A percentile compares a stretch with the other conserved stretches of the same genome.
phyloP scores from a whole-genome alignment of 805 yeast genomes.

The Candida odintsovae region DNA sequence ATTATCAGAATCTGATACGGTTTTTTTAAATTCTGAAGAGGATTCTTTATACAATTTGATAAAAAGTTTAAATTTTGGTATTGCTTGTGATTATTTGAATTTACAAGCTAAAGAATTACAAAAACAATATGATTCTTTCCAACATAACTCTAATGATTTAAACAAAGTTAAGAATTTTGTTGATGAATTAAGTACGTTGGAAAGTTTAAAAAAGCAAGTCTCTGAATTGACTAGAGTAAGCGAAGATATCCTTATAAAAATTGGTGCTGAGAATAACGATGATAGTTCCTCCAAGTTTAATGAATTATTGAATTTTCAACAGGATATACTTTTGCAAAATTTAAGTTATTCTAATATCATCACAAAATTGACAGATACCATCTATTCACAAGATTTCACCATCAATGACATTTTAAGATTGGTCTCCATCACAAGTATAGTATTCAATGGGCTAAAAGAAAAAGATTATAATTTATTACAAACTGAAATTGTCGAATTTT shows the following conservation, averaged over 20 bases:
- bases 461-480: slow-evolving; percentile 53
- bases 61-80: slow-evolving; percentile 67
- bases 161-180: slow-evolving; percentile 66
- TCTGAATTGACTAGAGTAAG: slow-evolving; percentile 72
- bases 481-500: slow-evolving; percentile 51
- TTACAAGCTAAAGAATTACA: slow-evolving; percentile 66
- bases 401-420: slow-evolving; percentile 44
- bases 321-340: slow-evolving; percentile 57
- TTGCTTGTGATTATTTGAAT: slow-evolving; percentile 71
- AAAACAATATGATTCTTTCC: slow-evolving; percentile 55
- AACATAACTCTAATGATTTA: slow-evolving; percentile 26
- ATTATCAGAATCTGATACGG: slow-evolving; percentile 19
- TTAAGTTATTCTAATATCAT: slow-evolving; percentile 32
- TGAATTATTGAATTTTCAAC: slow-evolving; percentile 49
- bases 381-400: slow-evolving; percentile 35
- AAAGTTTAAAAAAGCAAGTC: slow-evolving; percentile 59
- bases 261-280: slow-evolving; percentile 26
- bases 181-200: slow-evolving; percentile 58
- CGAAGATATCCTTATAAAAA: slow-evolving; percentile 49
- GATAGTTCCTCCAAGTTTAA: slow-evolving; percentile 10
- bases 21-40: slow-evolving; percentile 12
- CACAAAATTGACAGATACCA: slow-evolving; percentile 41
- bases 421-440: slow-evolving; percentile 51
- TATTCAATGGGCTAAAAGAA: slow-evolving; percentile 63
- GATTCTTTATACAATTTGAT: slow-evolving; percentile 43